Conservation (phyloP, 352 stramenopile species). For the Phytophthora meadii region DNA sequence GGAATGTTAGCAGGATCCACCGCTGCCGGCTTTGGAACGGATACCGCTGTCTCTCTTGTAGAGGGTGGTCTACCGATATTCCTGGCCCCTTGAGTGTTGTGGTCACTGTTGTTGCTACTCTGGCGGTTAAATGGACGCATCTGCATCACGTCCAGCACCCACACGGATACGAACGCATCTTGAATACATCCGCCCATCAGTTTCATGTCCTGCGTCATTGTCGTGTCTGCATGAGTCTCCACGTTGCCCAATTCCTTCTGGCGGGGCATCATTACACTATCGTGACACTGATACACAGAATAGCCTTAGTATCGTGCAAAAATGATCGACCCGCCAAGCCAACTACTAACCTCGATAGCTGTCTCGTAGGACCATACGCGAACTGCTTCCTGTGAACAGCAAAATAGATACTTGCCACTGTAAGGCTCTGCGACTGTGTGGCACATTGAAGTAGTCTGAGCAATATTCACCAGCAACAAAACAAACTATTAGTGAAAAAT, state of each 20-base stretch:
- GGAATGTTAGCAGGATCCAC: background rate
- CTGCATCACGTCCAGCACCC: constrained; percentile 78
- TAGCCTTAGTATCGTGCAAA: background rate
- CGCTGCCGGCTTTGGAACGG: background rate
- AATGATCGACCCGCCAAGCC: background rate
- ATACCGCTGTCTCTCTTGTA: constrained; percentile 18
- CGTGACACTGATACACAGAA: constrained; percentile 63
- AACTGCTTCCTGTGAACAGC: constrained; percentile 77
- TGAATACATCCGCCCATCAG: constrained; percentile 84
- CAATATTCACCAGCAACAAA: background rate
- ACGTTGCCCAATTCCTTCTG: constrained; percentile 60
- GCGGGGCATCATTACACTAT: constrained; percentile 67
- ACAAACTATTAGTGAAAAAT: background rate
- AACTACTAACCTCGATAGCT: constrained; percentile 67
- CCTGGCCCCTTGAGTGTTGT: constrained; percentile 16
- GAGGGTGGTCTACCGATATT: constrained; percentile 24
- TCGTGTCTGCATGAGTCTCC: constrained; percentile 73
- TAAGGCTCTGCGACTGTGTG: constrained; percentile 81
- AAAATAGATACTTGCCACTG: constrained; percentile 82
- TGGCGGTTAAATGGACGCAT: constrained; percentile 67
- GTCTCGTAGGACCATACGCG: constrained; percentile 89
- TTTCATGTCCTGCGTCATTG: constrained; percentile 86
- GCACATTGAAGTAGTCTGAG: constrained; percentile 81
- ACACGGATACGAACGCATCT: constrained; percentile 84
- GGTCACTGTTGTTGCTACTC: constrained; percentile 18